A percentile compares a stretch with the other conserved stretches of the same genome.
These are phyloP conservation scores for Epichloe festucae DNA, from an alignment of 2,329 filamentous ascomycete species.

Conservation along the genomic window DNA sequence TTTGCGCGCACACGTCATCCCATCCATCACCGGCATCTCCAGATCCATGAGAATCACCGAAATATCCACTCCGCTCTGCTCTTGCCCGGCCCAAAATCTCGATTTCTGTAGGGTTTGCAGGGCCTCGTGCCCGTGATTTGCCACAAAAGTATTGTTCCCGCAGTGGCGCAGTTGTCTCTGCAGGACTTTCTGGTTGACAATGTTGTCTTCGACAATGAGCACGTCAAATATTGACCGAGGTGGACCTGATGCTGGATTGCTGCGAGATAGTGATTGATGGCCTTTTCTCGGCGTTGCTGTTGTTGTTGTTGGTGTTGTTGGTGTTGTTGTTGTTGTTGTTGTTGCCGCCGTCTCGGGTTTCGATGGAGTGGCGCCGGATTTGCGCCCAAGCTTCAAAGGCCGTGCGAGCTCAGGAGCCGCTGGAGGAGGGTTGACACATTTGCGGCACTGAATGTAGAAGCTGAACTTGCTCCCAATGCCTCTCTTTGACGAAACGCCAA, in stretches of 20 bases:
- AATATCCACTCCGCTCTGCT: constrained; percentile 37
- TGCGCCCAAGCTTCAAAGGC: constrained; percentile 23
- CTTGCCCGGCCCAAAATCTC: constrained; percentile 40
- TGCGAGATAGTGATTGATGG: background rate
- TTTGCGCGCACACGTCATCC: constrained; percentile 55
- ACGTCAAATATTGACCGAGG: constrained; percentile 33
- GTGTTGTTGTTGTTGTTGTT: background rate
- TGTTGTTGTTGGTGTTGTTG: background rate
- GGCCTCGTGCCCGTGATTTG: constrained; percentile 52
- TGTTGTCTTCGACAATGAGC: constrained; percentile 55
- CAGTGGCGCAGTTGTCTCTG: constrained; percentile 47
- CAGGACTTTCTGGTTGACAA: constrained; percentile 53
- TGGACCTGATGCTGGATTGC: constrained; percentile 5
- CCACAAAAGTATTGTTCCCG: constrained; percentile 47
- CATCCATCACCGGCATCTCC: constrained; percentile 78
- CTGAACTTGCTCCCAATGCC: constrained; percentile 62
- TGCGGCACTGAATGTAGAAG: constrained; percentile 61
- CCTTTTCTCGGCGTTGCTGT: background rate
- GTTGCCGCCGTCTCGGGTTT: constrained; percentile 7
- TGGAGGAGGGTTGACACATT: constrained; percentile 29
- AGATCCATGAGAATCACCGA: constrained; percentile 68
- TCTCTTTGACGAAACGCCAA: constrained; percentile 55
- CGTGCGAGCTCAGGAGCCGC: constrained; percentile 24
- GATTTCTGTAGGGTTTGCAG: constrained; percentile 43
- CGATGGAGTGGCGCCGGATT: constrained; percentile 4